Conservation (phyloP, 768 basidiomycete species). For the Lentinus brumalis region DNA sequence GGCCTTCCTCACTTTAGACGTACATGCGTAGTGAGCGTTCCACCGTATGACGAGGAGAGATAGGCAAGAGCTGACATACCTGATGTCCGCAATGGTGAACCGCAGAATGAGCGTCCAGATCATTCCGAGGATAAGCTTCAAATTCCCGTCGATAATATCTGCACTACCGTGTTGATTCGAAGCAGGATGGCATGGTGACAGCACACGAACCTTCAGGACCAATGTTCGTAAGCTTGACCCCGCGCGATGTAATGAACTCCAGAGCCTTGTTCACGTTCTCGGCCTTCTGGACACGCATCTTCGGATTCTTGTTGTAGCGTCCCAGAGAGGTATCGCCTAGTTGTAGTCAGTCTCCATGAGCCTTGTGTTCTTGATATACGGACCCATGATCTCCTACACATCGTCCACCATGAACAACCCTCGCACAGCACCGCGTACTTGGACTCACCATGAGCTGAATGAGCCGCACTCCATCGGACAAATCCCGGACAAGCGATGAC, state of each 20-base stretch:
- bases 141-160: slow-evolving; percentile 99
- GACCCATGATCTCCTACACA: slow-evolving; percentile 94
- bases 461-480: slow-evolving; percentile 92
- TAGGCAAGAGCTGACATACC: slow-evolving; percentile 51
- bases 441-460: slow-evolving; percentile 86
- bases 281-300: slow-evolving; percentile 94
- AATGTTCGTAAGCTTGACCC: slow-evolving; percentile 96
- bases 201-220: slow-evolving; percentile 79
- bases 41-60: neutral
- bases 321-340: slow-evolving; percentile 89
- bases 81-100: slow-evolving; percentile 98
- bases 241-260: slow-evolving; percentile 91
- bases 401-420: neutral
- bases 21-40: neutral
- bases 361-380: slow-evolving; percentile 19
- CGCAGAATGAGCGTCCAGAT: slow-evolving; percentile 98
- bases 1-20: slow-evolving; percentile 82
- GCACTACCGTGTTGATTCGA: neutral
- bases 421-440: neutral
- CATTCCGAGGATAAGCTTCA: slow-evolving; percentile 98
- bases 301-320: slow-evolving; percentile 87
- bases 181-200: neutral
- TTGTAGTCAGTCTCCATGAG: slow-evolving; percentile 9
- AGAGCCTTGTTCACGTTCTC: slow-evolving; percentile 98
- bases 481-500: slow-evolving; percentile 85